Percentiles rank a stretch among this genome's conserved stretches.
Conservation (phyloP, 129 eudicot genomes). For the Silybum marianum region DNA sequence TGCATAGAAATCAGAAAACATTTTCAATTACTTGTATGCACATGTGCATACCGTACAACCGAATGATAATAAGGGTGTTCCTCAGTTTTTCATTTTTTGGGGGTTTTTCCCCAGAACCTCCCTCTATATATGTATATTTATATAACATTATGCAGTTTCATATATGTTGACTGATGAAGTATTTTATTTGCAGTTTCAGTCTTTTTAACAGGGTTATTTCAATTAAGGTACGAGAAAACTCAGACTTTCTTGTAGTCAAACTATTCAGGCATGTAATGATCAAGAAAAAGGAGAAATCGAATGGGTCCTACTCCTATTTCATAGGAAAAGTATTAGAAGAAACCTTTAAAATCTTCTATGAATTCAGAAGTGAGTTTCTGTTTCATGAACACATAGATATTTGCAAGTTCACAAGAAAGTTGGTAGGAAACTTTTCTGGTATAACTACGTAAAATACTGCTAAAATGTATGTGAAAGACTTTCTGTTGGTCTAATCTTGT, state of each 20-base stretch:
- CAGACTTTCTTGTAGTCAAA: not conserved
- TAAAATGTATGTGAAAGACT: too few relatives aligned
- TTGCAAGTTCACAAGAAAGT: not conserved
- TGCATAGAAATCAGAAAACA: too few relatives aligned
- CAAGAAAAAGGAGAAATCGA: not conserved
- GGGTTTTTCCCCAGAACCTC: too few relatives aligned
- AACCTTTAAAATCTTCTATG: not conserved
- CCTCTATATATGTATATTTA: too few relatives aligned
- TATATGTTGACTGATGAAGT: not conserved
- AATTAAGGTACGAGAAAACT: not conserved
- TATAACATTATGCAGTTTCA: not conserved
- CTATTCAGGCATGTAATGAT: not conserved
- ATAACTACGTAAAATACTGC: too few relatives aligned
- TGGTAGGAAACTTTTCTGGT: not conserved
- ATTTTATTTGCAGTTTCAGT: not conserved
- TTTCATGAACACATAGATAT: not conserved
- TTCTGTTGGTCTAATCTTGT: not conserved
- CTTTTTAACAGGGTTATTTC: not conserved
- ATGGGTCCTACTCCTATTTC: not conserved
- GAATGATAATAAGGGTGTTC: too few relatives aligned
- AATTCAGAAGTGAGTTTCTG: not conserved
- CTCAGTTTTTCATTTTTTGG: too few relatives aligned
- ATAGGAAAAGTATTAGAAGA: not conserved
- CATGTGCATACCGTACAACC: too few relatives aligned
- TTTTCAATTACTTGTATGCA: too few relatives aligned